Base-by-base conservation (phyloP, 768 basidiomycete species). In the Leccinum aurantiacum region DNA sequence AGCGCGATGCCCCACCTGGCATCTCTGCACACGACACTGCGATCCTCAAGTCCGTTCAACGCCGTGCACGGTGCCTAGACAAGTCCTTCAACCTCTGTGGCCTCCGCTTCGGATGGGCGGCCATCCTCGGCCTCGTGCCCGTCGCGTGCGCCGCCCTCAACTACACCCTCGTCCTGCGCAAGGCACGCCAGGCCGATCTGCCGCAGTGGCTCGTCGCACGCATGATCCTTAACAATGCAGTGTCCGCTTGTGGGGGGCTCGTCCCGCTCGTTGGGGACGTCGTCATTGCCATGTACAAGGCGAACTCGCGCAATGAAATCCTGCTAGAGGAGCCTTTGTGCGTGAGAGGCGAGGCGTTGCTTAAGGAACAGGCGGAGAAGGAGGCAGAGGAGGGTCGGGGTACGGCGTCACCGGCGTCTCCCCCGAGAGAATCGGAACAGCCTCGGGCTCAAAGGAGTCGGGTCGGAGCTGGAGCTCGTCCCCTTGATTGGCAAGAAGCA, bases 241-340 rank as follows among this genome's bases (percentile, higher is more conserved):
- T 94, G 24, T 86, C 89, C 10, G 85, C 84, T 6, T 78, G 77
- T 0, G 77, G 90, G 13, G 89, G 92, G 1, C 69, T 87, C 50
- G 69, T 95, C 3, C 93, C 93, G 0, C 56, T 89, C 46, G 78
- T 84, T 3, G 94, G 95, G 4, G 92, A 95, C 73, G 65, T 97
- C 27, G 67, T 86, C 1, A 74, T 95, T 37, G 93, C 90, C 1
- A 73, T 83, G 3, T 96, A 79, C 80, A 95, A 94, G 71, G 86
- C 93, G 17, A 98, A 98, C 74, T 90, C 87, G 15, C 81, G 95
- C 61, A 97, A 98, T 67, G 95, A 92, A 10, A 82, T 83, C 6
- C 76, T 97, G 51, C 79, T 98, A 51, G 93, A 95, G 69, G 92
- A 94, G 71, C 93, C 84, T 73, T 74, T 97, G 56, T 80, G 88